Base-by-base conservation (phyloP, 257 asterid species). In the Ilex asprella region DNA sequence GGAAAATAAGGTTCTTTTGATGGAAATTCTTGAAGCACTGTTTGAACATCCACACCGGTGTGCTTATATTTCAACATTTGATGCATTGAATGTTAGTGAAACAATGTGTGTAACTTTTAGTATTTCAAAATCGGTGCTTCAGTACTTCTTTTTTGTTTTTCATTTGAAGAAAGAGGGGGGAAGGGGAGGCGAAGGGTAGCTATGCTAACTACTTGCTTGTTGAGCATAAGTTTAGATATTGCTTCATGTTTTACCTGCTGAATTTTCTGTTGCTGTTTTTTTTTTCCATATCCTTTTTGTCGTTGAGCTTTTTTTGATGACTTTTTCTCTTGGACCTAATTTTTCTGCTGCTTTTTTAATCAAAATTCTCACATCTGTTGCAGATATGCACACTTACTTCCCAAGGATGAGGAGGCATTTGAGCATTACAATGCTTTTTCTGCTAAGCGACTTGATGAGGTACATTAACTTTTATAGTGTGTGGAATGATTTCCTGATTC, bases 381-480 rank as follows among this genome's bases (percentile, higher is more conserved):
- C 88, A 93, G 99, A 85, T 93, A 89, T 79, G 78, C 85, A 35
- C 99, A 93, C 74, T 81, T 93, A 66, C 92, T 87, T 75, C 99
- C 99, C 59, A 87, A 84, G 82, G 99, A 93, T 52, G 99, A 82
- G 70, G 99, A 85, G 55, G 96, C 99, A 75, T 72, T 89, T 76
- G 97, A 84, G 80, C 91, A 86, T 62, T 93, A 87, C 75, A 79
- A 73, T 66, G 76, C 86, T 55, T 83, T 82, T 65, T 87, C 90
- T 21, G 84, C 89, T 44, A 83, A 84, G 89, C 84, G 97, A 79
- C 95, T 87, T 67, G 99, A 93, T 76, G 97, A 89, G 97, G 97
- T 89, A 67, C 74, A 65, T 69, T 21, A 43, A 53, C 50, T 32
- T 15, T 55, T 72, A 13, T 58, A 16, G n/a, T 15, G 15, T 8